phyloP scores from a whole-genome alignment of 495 filamentous ascomycete species.

The Neurospora sp. region DNA sequence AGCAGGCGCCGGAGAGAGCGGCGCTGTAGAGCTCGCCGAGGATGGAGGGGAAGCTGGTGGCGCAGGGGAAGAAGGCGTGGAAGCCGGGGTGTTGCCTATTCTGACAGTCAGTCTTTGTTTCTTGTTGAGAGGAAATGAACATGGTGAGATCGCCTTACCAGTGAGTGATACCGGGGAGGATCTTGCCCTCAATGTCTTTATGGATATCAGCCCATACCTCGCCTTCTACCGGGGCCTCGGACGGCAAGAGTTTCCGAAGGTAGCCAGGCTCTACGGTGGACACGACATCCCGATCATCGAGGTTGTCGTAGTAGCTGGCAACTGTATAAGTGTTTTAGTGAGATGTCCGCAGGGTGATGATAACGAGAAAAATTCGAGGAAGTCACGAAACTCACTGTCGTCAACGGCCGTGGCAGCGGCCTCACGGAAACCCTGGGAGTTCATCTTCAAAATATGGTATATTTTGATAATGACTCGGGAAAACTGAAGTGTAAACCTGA shows the following conservation, averaged over 20 bases:
- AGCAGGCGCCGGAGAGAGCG: slow-evolving; percentile 80
- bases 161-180: slow-evolving; percentile 90
- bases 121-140: neutral
- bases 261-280: slow-evolving; percentile 81
- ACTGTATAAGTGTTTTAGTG: slow-evolving; percentile 38
- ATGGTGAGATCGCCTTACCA: slow-evolving; percentile 41
- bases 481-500: neutral
- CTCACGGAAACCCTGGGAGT: slow-evolving; percentile 68
- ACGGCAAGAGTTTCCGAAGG: slow-evolving; percentile 67
- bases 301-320: slow-evolving; percentile 68
- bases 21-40: slow-evolving; percentile 89
- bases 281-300: slow-evolving; percentile 61
- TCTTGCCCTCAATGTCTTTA: slow-evolving; percentile 73
- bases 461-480: neutral
- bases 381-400: slow-evolving; percentile 53
- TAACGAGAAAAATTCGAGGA: neutral
- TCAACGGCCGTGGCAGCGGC: slow-evolving; percentile 77
- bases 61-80: slow-evolving; percentile 91
- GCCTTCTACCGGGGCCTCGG: slow-evolving; percentile 57
- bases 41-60: slow-evolving; percentile 73
- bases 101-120: neutral
- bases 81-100: slow-evolving; percentile 73
- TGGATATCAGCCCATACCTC: slow-evolving; percentile 78
- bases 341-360: neutral
- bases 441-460: slow-evolving; percentile 42